Evolutionary conservation across 495 filamentous ascomycete genomes (phyloP), one percentile per base, ranked within the genome.

Genomic region (Podospora anserina): DNA sequence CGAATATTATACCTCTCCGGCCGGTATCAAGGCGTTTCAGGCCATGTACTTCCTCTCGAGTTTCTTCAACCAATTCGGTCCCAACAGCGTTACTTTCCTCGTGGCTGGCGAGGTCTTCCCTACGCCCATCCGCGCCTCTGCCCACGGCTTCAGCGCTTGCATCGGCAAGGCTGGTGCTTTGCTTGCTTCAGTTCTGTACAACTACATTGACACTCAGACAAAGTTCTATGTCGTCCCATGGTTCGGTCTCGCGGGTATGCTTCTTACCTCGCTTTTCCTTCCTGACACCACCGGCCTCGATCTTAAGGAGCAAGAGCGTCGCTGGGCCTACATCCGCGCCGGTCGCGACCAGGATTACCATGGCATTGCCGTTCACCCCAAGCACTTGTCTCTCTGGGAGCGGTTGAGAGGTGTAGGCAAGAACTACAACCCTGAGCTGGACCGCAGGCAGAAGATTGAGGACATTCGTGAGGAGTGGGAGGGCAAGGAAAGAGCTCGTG

Each of bases 41-140:
- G 87, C 92, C 69, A 95, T 97, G 91, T 90, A 96, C 84, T 97
- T 94, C 83, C 78, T 95, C 61, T 91, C 90, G 59, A 92, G 90
- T 54, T 96, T 97, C 84, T 97, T 97, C 88, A 96, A 95, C 84
- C 93, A 97, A 78, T 96, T 97, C 74, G 92, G 93, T 7, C 92
- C 93, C 78, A 97, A 96, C 84, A 87, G 86, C 65, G 91, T 96
- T 66, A 94, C 92, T 63, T 97, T 97, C 89, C 83, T 96, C 67
- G 91, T 94, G 23, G 93, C 93, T 30, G 93, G 92, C 30, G 93
- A 97, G 77, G 91, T 94, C 13, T 97, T 88, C 83, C 93, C 93
- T 2, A 96, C 93, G 0, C 90, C 92, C 4, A 89, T 97, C 68
- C 91, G 93, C 72, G 93, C 93, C 63, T 92, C 92, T 49, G 93